phyloP scores from a whole-genome alignment of 2,329 filamentous ascomycete species.

The Penicillium corylophilum region DNA sequence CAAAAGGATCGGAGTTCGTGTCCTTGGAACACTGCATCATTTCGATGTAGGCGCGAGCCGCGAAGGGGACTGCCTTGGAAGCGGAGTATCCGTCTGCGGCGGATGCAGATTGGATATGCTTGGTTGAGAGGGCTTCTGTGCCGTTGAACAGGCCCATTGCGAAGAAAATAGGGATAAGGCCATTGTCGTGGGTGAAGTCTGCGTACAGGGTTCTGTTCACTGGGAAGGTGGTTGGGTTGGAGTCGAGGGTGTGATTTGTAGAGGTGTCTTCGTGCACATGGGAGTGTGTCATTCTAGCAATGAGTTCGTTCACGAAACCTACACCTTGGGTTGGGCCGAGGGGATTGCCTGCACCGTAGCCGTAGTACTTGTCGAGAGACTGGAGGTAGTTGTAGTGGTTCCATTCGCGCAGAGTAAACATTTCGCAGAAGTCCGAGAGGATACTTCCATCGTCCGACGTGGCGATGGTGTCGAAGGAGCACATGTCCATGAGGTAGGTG shows the following conservation, averaged over 20 bases:
- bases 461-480: constrained; percentile 79
- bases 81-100: constrained; percentile 69
- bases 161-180: constrained; percentile 73
- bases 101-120: constrained; percentile 48
- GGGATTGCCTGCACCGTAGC: constrained; percentile 71
- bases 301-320: constrained; percentile 82
- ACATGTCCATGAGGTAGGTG: constrained; percentile 81
- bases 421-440: constrained; percentile 69
- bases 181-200: constrained; percentile 91
- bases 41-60: constrained; percentile 78
- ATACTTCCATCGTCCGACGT: constrained; percentile 47
- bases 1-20: constrained; percentile 59
- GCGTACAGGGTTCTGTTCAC: constrained; percentile 69
- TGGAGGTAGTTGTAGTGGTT: constrained; percentile 76
- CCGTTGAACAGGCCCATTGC: constrained; percentile 76
- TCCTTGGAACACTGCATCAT: constrained; percentile 66
- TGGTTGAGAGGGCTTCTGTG: constrained; percentile 56
- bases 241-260: constrained; percentile 76
- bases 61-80: constrained; percentile 80
- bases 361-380: constrained; percentile 80
- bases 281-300: constrained; percentile 70
- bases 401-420: constrained; percentile 77
- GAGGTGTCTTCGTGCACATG: constrained; percentile 71
- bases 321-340: constrained; percentile 83
- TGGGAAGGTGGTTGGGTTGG: constrained; percentile 67